A percentile compares a stretch with the other conserved stretches of the same genome.
Conservation (phyloP, 2,329 filamentous ascomycete species). For the Aspergillus calidoustus region DNA sequence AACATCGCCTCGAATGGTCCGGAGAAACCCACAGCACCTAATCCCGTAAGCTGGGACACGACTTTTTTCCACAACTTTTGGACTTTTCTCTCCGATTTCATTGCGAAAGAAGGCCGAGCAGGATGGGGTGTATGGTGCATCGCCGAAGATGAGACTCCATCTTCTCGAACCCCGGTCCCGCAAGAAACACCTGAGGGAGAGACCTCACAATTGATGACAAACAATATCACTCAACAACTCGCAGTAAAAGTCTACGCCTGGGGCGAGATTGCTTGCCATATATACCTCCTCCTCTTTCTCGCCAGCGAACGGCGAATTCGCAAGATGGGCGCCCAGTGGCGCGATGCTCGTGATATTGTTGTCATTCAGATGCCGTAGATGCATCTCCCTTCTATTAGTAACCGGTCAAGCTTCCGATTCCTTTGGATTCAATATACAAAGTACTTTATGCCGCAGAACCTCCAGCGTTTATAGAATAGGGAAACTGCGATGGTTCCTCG, state of each 20-base stretch:
- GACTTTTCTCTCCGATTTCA: slow-evolving; percentile 44
- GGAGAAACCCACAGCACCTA: too few species aligned
- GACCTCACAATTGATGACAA: not conserved
- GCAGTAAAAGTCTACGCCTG: slow-evolving; percentile 74
- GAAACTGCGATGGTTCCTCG: too few species aligned
- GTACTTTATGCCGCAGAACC: too few species aligned
- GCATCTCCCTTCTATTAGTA: not conserved
- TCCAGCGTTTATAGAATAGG: too few species aligned
- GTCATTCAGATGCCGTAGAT: slow-evolving; percentile 57
- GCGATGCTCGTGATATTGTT: slow-evolving; percentile 63
- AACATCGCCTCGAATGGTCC: slow-evolving; percentile 50
- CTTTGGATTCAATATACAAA: not conserved
- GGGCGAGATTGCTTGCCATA: slow-evolving; percentile 72
- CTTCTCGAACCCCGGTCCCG: too few species aligned
- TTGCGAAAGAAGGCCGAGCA: slow-evolving; percentile 43
- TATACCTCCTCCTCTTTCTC: slow-evolving; percentile 76
- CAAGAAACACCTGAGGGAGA: not conserved
- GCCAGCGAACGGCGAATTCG: slow-evolving; percentile 69
- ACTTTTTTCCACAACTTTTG: slow-evolving; percentile 47
- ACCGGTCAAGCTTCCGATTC: not conserved
- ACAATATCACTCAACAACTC: slow-evolving; percentile 38
- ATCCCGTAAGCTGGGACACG: slow-evolving; percentile 34
- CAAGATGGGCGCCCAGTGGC: slow-evolving; percentile 65
- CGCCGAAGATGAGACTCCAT: slow-evolving; percentile 26
- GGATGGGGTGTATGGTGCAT: slow-evolving; percentile 54